These are phyloP conservation scores for Penicillium fuscoglaucum DNA, from an alignment of 2,329 filamentous ascomycete species.

Conservation along the genomic window DNA sequence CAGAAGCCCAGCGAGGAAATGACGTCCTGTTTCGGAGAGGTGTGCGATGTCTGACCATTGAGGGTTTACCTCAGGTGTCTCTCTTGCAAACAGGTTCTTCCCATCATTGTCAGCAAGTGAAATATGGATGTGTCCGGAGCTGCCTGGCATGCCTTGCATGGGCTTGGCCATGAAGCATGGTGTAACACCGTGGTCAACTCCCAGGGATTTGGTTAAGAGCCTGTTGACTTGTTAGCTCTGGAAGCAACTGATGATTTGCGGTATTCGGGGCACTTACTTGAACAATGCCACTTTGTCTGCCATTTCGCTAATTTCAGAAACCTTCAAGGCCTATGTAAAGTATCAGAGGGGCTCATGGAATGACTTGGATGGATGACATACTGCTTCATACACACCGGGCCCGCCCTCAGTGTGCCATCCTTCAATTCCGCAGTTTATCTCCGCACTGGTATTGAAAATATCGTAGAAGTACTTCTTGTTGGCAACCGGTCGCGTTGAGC, in stretches of 20 bases:
- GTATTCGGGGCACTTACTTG: conserved; percentile 57
- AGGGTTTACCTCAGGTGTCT: conserved; percentile 66
- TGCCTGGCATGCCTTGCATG: conserved; percentile 81
- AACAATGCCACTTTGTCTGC: conserved; percentile 86
- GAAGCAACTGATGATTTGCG: not conserved
- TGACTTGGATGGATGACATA: conserved; percentile 24
- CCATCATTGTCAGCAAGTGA: conserved; percentile 76
- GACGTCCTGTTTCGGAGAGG: conserved; percentile 83
- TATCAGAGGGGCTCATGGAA: not conserved
- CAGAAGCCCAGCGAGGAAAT: conserved; percentile 87
- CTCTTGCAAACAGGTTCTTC: conserved; percentile 78
- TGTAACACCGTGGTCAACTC: conserved; percentile 80
- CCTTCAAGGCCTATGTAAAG: conserved; percentile 66
- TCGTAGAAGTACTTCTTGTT: conserved; percentile 90
- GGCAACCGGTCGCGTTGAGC: conserved; percentile 76
- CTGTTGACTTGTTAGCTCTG: conserved; percentile 34
- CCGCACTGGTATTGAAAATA: conserved; percentile 74
- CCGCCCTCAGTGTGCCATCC: conserved; percentile 94
- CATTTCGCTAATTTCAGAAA: conserved; percentile 80
- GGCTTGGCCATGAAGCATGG: conserved; percentile 99
- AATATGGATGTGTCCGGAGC: conserved; percentile 91
- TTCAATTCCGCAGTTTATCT: conserved; percentile 78
- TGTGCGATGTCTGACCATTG: conserved; percentile 71
- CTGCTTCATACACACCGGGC: conserved; percentile 90
- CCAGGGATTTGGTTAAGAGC: conserved; percentile 83